Evolutionary conservation across 306 rosid genomes (phyloP).

Genomic region (Rosa lucieae): DNA sequence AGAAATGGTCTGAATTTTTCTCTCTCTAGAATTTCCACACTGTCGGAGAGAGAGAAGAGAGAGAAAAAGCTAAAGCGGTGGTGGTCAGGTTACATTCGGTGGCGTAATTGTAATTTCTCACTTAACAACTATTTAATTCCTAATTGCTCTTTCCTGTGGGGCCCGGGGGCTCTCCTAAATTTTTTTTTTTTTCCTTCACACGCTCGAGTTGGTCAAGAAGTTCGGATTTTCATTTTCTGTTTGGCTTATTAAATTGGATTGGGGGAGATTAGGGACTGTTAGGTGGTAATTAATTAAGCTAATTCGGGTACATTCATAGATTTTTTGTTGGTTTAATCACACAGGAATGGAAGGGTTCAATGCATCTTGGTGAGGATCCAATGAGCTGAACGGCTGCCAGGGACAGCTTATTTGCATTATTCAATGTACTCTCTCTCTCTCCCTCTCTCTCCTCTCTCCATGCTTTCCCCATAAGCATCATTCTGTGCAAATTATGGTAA

Average conservation of each 20-base stretch:
- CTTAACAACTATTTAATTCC: not conserved
- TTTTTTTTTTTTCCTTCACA: not conserved
- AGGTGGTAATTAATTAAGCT: not conserved
- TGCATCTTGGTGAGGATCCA: constrained; percentile 4
- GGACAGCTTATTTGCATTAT: not conserved
- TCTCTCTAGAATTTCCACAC: constrained; percentile 29
- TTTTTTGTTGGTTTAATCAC: not conserved
- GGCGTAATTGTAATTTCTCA: constrained; percentile 46
- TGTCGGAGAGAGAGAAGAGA: constrained; percentile 44
- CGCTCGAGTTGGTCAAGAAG: not conserved
- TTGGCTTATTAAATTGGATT: not conserved
- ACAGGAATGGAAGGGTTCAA: not conserved
- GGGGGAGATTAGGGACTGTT: not conserved
- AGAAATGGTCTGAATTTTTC: constrained; percentile 25
- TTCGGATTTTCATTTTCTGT: not conserved
- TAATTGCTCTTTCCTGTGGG: not conserved
- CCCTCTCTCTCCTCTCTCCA: not conserved
- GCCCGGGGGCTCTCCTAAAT: not conserved
- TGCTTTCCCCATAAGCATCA: not conserved
- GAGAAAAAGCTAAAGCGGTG: constrained; percentile 11
- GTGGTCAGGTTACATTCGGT: constrained; percentile 24
- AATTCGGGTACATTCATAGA: not conserved
- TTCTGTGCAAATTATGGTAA: not conserved
- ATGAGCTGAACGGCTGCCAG: not conserved
- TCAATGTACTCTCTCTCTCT: not conserved